phyloP scores from a whole-genome alignment of 2,329 filamentous ascomycete genomes.

The Trichophyton rubrum region DNA sequence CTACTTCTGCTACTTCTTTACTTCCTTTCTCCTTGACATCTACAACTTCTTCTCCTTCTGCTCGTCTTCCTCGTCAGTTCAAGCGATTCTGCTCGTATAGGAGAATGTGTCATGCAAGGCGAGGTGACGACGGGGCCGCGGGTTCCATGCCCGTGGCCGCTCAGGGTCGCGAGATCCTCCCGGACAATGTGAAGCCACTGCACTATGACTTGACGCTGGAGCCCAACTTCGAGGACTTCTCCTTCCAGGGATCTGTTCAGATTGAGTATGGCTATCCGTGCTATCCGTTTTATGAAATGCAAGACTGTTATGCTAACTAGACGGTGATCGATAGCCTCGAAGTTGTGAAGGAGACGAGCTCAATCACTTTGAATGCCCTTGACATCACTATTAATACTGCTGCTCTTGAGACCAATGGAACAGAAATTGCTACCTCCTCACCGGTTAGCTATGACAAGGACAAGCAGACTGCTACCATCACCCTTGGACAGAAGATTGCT shows the following conservation, averaged over 20 bases:
- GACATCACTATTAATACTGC: slow-evolving; percentile 72
- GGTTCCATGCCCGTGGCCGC: slow-evolving; percentile 44
- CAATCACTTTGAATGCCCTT: slow-evolving; percentile 75
- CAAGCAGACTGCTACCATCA: slow-evolving; percentile 68
- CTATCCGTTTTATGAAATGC: background rate
- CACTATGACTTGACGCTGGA: slow-evolving; percentile 90
- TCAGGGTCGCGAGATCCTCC: slow-evolving; percentile 69
- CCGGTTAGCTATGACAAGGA: slow-evolving; percentile 62
- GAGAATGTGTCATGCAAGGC: slow-evolving; percentile 58
- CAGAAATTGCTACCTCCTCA: slow-evolving; percentile 48
- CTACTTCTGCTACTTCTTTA: too few species aligned
- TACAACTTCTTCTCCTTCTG: slow-evolving; percentile 1
- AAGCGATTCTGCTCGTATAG: slow-evolving; percentile 61
- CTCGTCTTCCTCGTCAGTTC: slow-evolving; percentile 18
- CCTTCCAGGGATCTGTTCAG: slow-evolving; percentile 68
- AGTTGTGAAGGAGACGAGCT: slow-evolving; percentile 69
- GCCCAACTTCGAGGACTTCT: slow-evolving; percentile 77
- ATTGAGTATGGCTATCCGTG: slow-evolving; percentile 50
- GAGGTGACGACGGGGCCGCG: slow-evolving; percentile 31
- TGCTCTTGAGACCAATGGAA: slow-evolving; percentile 51
- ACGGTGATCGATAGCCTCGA: slow-evolving; percentile 46
- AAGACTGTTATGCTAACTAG: slow-evolving; percentile 9
- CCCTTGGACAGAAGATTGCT: slow-evolving; percentile 58
- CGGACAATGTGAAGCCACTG: slow-evolving; percentile 77
- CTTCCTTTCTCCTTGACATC: background rate